Percentiles rank a stretch among this genome's conserved stretches.
Evolutionary conservation across 371 early-diverging fungal genomes (phyloP).

Genomic region (Mortierella sp.): DNA sequence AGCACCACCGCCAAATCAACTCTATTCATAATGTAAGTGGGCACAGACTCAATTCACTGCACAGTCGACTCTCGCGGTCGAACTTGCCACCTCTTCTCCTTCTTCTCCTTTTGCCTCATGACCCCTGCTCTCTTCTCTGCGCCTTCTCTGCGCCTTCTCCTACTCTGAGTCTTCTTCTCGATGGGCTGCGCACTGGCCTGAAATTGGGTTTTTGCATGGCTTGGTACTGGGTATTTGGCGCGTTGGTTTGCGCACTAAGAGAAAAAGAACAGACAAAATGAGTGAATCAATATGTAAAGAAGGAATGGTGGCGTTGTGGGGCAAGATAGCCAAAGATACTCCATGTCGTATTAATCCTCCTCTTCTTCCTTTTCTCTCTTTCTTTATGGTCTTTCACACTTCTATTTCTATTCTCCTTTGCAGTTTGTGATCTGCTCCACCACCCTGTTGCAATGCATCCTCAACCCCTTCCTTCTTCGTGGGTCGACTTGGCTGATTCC

Average conservation of each 20-base stretch:
- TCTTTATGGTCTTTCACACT: not conserved
- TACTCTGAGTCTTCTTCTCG: not conserved
- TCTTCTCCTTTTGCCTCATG: not conserved
- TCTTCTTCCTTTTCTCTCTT: not conserved
- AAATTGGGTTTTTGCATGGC: not conserved
- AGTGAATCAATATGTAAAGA: not conserved
- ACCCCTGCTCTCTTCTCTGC: not conserved
- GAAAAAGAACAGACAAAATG: not conserved
- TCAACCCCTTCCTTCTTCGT: not conserved
- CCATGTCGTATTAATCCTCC: constrained; percentile 5
- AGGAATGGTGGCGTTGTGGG: not conserved
- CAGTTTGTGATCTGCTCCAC: constrained; percentile 5
- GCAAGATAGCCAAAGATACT: not conserved
- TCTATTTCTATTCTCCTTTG: not conserved
- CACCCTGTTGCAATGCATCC: constrained; percentile 1
- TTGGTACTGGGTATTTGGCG: not conserved
- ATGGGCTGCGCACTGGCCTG: constrained; percentile 4
- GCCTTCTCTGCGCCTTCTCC: not conserved
- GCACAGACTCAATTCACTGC: not conserved
- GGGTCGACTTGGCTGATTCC: constrained; percentile 2
- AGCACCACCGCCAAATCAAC: not conserved
- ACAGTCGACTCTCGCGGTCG: not conserved
- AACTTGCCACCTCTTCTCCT: not conserved
- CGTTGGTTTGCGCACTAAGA: not conserved
- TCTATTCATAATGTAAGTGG: constrained; percentile 17